These are phyloP conservation scores for Cutaneotrichosporon sp. DNA, from an alignment of 1,284 basidiomycete species.

Conservation along the genomic window DNA sequence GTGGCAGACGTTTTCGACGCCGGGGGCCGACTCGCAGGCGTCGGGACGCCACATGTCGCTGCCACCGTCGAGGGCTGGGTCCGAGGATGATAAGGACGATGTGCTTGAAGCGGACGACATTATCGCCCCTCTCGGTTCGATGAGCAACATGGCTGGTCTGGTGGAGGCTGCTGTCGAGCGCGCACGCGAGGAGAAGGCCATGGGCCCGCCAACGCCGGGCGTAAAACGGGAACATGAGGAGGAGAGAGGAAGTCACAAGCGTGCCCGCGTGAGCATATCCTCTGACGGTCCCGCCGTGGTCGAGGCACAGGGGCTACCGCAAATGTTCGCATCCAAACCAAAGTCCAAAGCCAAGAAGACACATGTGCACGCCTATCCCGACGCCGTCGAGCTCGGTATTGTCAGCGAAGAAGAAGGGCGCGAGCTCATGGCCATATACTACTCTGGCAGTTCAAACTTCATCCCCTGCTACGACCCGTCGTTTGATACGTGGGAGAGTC, in stretches of 20 bases:
- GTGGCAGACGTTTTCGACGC: constrained; percentile 11
- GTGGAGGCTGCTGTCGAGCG: constrained; percentile 48
- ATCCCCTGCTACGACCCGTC: constrained; percentile 74
- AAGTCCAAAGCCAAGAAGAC: constrained; percentile 29
- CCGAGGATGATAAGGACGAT: constrained; percentile 38
- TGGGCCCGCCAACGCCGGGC: background rate
- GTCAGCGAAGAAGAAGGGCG: constrained; percentile 73
- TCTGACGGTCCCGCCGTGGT: constrained; percentile 21
- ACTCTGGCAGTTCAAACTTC: constrained; percentile 78
- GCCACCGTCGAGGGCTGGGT: constrained; percentile 39
- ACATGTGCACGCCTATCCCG: constrained; percentile 46
- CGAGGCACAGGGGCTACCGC: constrained; percentile 37
- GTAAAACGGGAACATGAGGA: background rate
- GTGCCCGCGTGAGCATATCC: constrained; percentile 22
- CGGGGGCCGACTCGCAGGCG: background rate
- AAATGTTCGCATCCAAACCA: constrained; percentile 21
- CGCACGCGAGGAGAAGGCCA: constrained; percentile 40
- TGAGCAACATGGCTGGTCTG: constrained; percentile 48
- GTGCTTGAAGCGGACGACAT: constrained; percentile 41
- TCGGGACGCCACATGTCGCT: constrained; percentile 15
- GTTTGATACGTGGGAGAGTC: constrained; percentile 68
- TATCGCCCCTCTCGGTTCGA: constrained; percentile 43
- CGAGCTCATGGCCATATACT: constrained; percentile 78
- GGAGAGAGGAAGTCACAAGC: constrained; percentile 16
- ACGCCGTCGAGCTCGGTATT: constrained; percentile 53